Evolutionary conservation across 2,329 filamentous ascomycete genomes (phyloP), one percentile per base, ranked within the genome.

Genomic region (Emericellopsis atlantica): DNA sequence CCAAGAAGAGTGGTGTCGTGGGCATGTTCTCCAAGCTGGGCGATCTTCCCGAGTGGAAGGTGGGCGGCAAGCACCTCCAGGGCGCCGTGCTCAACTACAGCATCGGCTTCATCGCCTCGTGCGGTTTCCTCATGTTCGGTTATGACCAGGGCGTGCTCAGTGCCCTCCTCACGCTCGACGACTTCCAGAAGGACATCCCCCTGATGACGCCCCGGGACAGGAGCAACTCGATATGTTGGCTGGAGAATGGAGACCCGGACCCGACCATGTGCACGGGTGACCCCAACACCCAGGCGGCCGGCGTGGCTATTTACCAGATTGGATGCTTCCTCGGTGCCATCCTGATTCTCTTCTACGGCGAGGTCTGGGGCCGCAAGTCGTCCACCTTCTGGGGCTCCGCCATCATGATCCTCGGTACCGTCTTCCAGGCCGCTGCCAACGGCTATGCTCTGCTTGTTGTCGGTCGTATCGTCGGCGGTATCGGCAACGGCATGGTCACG

Each of bases 331-430:
- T 57, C 12, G 54, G 54, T 3, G 54, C 53, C 1, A 44, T 57
- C 1, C 45, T 55, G 2, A 49, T 55, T 24, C 47, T 56, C 14
- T 55, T 53, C 33, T 50, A 54, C 11, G 54, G 54, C 8, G 54
- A 57, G 39, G 48, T 42, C 1, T 54, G 52, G 53, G 54, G 54
- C 1, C 52, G 54, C 22, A 55, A 54, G 45, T 54, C 53, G 0
- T 57, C 54, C 1, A 56, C 54, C 4, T 56, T 57, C 36, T 57
- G 54, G 53, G 54, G 54, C 22, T 53, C 50, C 35, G 40, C 48
- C 3, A 53, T 57, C 29, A 57, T 57, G 54, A 52, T 55, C 24
- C 42, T 57, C 6, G 52, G 54, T 1, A 52, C 50, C 3, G 42
- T 54, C 23, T 48, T 56, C 46, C 53, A 52, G 37, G 51, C 46